phyloP scores from a whole-genome alignment of 1,284 basidiomycete genomes.

The Lignosus rhinocerotis region DNA sequence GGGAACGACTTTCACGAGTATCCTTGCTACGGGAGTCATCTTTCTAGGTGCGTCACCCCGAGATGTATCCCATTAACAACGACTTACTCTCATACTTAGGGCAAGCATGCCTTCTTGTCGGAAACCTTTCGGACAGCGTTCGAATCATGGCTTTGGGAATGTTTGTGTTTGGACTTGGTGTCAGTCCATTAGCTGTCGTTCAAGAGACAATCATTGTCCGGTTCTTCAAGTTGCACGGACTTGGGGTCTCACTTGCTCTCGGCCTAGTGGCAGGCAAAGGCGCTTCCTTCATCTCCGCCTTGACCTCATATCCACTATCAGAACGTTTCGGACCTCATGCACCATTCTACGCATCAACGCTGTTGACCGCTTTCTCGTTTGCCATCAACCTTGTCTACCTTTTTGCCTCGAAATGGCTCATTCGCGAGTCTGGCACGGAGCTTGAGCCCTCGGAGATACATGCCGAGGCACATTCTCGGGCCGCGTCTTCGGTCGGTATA shows the following conservation, averaged over 20 bases:
- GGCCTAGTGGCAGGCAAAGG: constrained; percentile 79
- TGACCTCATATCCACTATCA: constrained; percentile 74
- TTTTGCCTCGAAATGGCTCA: constrained; percentile 59
- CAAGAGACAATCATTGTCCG: constrained; percentile 81
- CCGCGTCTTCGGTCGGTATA: constrained; percentile 32
- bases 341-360: constrained; percentile 72
- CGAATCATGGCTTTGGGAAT: constrained; percentile 69
- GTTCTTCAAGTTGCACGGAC: constrained; percentile 76
- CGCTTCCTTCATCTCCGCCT: constrained; percentile 73
- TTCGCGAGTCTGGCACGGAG: constrained; percentile 58
- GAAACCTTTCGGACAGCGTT: constrained; percentile 58
- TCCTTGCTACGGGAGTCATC: constrained; percentile 71
- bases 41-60: constrained; percentile 49
- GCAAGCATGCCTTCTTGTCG: constrained; percentile 61
- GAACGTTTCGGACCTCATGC: constrained; percentile 67
- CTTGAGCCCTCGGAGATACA: constrained; percentile 62
- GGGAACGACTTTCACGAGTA: constrained; percentile 68
- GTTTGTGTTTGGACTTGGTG: constrained; percentile 78
- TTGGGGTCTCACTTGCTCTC: constrained; percentile 76
- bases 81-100: constrained; percentile 38
- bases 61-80: neutral
- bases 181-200: constrained; percentile 74
- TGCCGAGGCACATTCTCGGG: constrained; percentile 47
- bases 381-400: constrained; percentile 69
- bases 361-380: constrained; percentile 65